Evolutionary conservation across 306 rosid species (phyloP), one percentile per base, ranked within the genome.

Genomic region (Cicer judaicum): DNA sequence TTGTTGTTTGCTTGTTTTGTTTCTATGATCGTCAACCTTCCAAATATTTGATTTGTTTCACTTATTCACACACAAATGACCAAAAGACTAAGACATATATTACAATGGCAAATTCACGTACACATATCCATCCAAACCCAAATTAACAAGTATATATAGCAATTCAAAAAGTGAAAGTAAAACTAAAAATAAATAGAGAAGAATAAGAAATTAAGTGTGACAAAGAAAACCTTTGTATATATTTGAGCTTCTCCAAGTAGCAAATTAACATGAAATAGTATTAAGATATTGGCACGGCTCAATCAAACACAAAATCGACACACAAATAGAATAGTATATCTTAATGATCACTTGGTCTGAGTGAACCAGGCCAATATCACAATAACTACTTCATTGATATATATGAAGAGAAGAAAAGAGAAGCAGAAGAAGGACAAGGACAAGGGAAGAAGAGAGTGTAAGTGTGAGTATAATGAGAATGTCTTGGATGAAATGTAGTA

Each of bases 291-390:
- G 92, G 86, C 92, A 88, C 92, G 92, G 90, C 90, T 88, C 92
- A 88, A 88, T 88, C 90, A 88, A 82, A 88, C 16, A 19, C 3
- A 62, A 67, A 63, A 19, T 65, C 24, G 18, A 12, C 60, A 59
- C 42, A 5, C 10, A 75, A 47, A 50, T 6, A 12, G 3, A 4
- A 4, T 7, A 43, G 38, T 8, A 16, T 13, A 6, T 10, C 7
- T 14, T 52, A 10, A 46, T 7, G 60, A 9, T 38, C 60, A 21
- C 0, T 70, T 11, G 7, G 78, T 85, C 87, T 84, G 92, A 88
- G 90, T 88, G 92, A 88, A 84, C 92, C 92, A 84, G 87, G 88
- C 92, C 92, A 88, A 88, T 88, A 88, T 82, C 92, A 78, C 77
- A 86, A 84, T 75, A 60, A 78, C 92, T 75, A 80, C 70, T 82